Percentiles rank a stretch among this genome's conserved stretches.
Conservation (phyloP, 305 asterid genomes). For the Fraxinus greggii region DNA sequence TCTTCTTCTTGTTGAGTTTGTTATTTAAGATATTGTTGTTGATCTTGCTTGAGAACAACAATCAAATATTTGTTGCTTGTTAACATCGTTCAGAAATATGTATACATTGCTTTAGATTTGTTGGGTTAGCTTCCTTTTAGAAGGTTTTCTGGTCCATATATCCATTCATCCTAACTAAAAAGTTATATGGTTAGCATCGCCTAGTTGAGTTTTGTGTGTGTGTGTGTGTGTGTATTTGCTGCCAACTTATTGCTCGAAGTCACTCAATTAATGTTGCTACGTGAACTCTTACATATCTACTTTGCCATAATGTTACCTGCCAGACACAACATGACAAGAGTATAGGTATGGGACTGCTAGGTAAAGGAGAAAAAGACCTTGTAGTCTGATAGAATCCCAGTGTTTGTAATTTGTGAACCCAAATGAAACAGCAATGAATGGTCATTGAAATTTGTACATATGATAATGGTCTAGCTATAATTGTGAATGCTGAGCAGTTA, state of each 20-base stretch:
- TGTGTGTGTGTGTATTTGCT: not conserved
- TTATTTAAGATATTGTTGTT: not conserved
- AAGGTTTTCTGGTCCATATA: not conserved
- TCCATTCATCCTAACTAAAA: not conserved
- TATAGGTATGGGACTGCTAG: not conserved
- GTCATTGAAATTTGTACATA: not conserved
- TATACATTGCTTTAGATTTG: not conserved
- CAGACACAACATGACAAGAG: not conserved
- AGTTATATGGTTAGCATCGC: not conserved
- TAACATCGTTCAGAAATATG: not conserved
- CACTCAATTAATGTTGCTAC: not conserved
- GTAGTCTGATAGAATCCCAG: not conserved
- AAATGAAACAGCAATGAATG: not conserved
- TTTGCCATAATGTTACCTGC: not conserved
- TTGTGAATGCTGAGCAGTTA: not conserved
- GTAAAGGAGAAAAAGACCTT: not conserved
- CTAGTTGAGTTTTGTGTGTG: not conserved
- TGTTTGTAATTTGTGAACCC: not conserved
- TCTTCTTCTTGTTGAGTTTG: not conserved
- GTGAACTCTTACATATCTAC: not conserved
- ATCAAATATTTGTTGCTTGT: not conserved
- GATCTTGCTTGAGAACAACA: not conserved
- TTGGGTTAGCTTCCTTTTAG: not conserved
- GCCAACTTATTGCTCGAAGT: not conserved
- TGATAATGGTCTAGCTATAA: not conserved